Percentiles rank a stretch among this genome's conserved stretches.
These are phyloP conservation scores for Eutrema salsugineum DNA, from an alignment of 441 rosid species.

Conservation along the genomic window DNA sequence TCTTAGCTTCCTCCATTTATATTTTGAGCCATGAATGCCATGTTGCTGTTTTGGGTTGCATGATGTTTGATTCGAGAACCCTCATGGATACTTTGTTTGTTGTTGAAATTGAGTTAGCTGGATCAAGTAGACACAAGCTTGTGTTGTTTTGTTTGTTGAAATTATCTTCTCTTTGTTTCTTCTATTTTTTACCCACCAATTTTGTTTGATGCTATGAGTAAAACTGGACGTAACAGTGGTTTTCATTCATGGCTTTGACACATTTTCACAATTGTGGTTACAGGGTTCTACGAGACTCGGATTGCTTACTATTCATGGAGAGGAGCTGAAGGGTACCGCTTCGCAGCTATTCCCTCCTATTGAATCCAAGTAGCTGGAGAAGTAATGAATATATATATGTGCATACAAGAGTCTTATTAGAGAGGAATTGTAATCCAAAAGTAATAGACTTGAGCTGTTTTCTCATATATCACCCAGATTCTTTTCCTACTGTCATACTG, in stretches of 20 bases:
- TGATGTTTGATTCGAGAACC: not conserved
- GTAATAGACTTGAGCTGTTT: not conserved
- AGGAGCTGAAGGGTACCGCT: conserved; percentile 74
- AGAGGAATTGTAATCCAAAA: not conserved
- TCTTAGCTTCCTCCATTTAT: not conserved
- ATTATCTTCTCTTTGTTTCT: not conserved
- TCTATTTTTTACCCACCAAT: not conserved
- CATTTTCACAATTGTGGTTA: conserved; percentile 7
- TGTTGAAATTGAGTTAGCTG: not conserved
- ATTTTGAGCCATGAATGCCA: not conserved
- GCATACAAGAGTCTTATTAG: not conserved
- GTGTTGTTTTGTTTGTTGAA: not conserved
- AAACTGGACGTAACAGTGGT: not conserved
- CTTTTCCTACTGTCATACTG: not conserved
- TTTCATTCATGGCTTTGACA: not conserved
- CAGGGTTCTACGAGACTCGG: conserved; percentile 87
- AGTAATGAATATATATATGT: conserved; percentile 2
- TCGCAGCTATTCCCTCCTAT: conserved; percentile 71
- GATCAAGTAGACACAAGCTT: not conserved
- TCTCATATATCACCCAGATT: not conserved
- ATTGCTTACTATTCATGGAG: conserved; percentile 91
- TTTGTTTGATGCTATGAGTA: not conserved
- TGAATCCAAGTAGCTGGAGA: conserved; percentile 20
- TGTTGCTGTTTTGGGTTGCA: not conserved
- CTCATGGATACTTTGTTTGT: not conserved